Conservation (phyloP, 1,284 basidiomycete species). For the Melampsora larici-populina region DNA sequence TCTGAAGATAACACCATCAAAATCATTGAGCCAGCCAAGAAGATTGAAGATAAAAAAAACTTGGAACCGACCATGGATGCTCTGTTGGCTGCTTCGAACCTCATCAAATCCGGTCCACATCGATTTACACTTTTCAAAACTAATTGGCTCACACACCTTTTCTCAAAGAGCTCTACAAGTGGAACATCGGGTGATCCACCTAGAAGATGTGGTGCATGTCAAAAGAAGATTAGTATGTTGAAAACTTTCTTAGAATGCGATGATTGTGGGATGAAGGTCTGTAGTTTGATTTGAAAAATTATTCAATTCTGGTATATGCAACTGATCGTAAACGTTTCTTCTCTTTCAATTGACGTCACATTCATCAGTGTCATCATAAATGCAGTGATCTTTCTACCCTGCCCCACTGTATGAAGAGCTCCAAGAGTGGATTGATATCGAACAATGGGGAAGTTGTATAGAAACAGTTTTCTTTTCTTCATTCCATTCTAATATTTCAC, state of each 20-base stretch:
- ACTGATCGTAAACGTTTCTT: background rate
- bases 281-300: background rate
- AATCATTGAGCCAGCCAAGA: no score
- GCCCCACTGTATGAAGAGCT: background rate
- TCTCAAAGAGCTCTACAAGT: background rate
- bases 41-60: background rate
- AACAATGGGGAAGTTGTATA: no score
- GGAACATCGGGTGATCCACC: background rate
- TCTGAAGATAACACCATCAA: no score
- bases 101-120: conserved; percentile 17
- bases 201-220: conserved; percentile 25
- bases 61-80: background rate
- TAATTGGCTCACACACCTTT: conserved; percentile 28
- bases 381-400: conserved; percentile 17
- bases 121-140: conserved; percentile 33
- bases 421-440: no score
- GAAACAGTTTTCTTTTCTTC: no score
- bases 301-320: background rate
- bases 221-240: conserved; percentile 10
- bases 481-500: no score
- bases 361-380: conserved; percentile 30
- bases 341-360: background rate
- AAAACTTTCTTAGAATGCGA: conserved; percentile 37
- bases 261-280: conserved; percentile 37
- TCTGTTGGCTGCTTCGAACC: background rate